Conservation (phyloP, 352 stramenopile species). For the Phytophthora crassamura region DNA sequence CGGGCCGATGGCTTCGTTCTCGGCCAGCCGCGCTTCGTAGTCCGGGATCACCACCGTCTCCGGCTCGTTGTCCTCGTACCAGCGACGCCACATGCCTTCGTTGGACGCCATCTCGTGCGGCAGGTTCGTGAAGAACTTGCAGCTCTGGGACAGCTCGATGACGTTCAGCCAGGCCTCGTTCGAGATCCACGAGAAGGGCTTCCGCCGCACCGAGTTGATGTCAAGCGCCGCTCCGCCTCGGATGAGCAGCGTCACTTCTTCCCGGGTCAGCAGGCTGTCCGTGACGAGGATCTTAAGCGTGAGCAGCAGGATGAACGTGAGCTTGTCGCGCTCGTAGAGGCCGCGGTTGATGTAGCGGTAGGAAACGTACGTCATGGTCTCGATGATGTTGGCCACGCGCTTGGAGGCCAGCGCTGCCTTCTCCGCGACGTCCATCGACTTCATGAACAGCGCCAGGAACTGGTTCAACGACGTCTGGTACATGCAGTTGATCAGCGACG, state of each 20-base stretch:
- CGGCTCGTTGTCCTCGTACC: slow-evolving; percentile 98
- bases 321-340: slow-evolving; percentile 98
- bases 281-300: slow-evolving; percentile 99
- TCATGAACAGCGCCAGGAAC: slow-evolving; percentile 98
- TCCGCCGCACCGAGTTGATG: slow-evolving; percentile 96
- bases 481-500: slow-evolving; percentile 98
- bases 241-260: slow-evolving; percentile 96
- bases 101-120: slow-evolving; percentile 97
- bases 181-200: slow-evolving; percentile 97
- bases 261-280: slow-evolving; percentile 91
- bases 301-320: slow-evolving; percentile 97
- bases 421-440: slow-evolving; percentile 97
- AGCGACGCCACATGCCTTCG: slow-evolving; percentile 96
- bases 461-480: slow-evolving; percentile 99
- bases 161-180: slow-evolving; percentile 99
- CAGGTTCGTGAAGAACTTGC: slow-evolving; percentile 97
- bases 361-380: slow-evolving; percentile 99
- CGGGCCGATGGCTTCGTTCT: slow-evolving; percentile 94
- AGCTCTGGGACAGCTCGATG: slow-evolving; percentile 95
- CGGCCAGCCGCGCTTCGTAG: slow-evolving; percentile 93
- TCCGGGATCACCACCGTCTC: slow-evolving; percentile 96
- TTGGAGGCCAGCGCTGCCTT: slow-evolving; percentile 98
- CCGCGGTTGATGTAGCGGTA: slow-evolving; percentile 99
- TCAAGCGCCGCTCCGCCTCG: slow-evolving; percentile 96
- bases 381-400: slow-evolving; percentile 98